phyloP scores from a whole-genome alignment of 352 stramenopile species.

The Globisporangium middletonii region DNA sequence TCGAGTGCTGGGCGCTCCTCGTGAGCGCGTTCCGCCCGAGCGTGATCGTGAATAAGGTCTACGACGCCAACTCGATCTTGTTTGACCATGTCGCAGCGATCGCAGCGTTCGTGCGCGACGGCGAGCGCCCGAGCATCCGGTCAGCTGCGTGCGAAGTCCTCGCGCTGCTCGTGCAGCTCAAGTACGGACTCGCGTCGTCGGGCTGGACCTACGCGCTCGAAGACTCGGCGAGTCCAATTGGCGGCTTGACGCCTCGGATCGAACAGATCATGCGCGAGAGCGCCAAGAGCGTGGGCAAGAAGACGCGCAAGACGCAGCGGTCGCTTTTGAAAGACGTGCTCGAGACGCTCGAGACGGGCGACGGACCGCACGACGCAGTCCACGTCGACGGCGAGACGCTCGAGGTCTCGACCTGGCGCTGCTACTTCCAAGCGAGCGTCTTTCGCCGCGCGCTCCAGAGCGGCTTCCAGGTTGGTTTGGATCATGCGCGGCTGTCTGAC shows the following conservation, averaged over 20 bases:
- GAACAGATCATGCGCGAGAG: slow-evolving; percentile 54
- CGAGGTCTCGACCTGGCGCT: slow-evolving; percentile 48
- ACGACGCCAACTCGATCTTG: slow-evolving; percentile 38
- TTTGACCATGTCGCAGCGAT: slow-evolving; percentile 47
- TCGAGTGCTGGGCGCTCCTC: slow-evolving; percentile 65
- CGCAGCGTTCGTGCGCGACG: slow-evolving; percentile 42
- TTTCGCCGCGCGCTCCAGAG: slow-evolving; percentile 45
- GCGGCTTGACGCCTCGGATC: slow-evolving; percentile 46
- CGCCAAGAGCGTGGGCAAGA: slow-evolving; percentile 69
- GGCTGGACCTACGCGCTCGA: slow-evolving; percentile 49
- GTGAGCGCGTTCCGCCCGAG: slow-evolving; percentile 39
- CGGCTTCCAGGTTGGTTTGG: slow-evolving; percentile 46
- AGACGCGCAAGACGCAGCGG: slow-evolving; percentile 56
- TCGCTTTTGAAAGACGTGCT: slow-evolving; percentile 67
- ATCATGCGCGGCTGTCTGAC: background rate
- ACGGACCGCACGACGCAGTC: slow-evolving; percentile 49
- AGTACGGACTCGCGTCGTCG: slow-evolving; percentile 26
- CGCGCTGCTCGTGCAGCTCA: slow-evolving; percentile 57
- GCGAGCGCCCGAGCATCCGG: slow-evolving; percentile 32
- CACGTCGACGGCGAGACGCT: slow-evolving; percentile 48
- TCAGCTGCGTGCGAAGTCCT: slow-evolving; percentile 47
- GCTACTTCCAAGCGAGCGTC: slow-evolving; percentile 60
- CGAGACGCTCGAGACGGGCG: slow-evolving; percentile 47
- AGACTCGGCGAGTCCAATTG: slow-evolving; percentile 28
- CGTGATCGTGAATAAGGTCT: slow-evolving; percentile 41